Evolutionary conservation across 2,329 filamentous ascomycete species (phyloP).

Genomic region (Aspergillus pseudoviridinutans): DNA sequence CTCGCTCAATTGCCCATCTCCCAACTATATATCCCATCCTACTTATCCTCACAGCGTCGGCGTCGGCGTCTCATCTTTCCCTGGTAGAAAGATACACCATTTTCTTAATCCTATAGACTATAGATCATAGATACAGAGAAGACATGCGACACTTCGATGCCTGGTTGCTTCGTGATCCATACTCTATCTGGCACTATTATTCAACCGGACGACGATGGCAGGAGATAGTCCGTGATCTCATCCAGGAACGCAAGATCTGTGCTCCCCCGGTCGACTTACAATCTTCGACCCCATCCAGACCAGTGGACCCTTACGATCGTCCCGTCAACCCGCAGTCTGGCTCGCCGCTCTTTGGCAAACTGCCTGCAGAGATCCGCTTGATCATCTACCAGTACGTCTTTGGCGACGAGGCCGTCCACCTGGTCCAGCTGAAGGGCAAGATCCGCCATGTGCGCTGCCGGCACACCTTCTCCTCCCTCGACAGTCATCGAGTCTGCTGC

Average conservation of each 20-base stretch:
- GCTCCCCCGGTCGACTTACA: slow-evolving; percentile 16
- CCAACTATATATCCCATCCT: slow-evolving; percentile 13
- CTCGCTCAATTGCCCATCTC: not conserved
- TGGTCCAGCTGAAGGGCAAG: slow-evolving; percentile 34
- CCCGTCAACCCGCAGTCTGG: slow-evolving; percentile 17
- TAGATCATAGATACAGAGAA: no score
- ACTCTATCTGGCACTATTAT: slow-evolving; percentile 39
- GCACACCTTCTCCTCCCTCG: slow-evolving; percentile 18
- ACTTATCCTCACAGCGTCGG: no score
- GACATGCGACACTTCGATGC: slow-evolving; percentile 34
- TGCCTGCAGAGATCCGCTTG: slow-evolving; percentile 36
- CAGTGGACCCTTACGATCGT: slow-evolving; percentile 14
- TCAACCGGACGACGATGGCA: slow-evolving; percentile 33
- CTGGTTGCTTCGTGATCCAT: slow-evolving; percentile 37
- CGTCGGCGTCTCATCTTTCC: no score
- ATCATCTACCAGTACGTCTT: slow-evolving; percentile 38
- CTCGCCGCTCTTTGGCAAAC: slow-evolving; percentile 20
- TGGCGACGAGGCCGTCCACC: slow-evolving; percentile 30
- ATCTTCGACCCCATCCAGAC: not conserved
- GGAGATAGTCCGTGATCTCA: slow-evolving; percentile 32
- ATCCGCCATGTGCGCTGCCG: slow-evolving; percentile 34
- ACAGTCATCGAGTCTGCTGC: slow-evolving; percentile 31
- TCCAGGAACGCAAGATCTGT: slow-evolving; percentile 34
- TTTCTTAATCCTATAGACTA: no score
- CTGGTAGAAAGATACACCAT: no score